Evolutionary conservation across 2,329 filamentous ascomycete species (phyloP).

Genomic region (Botrytis byssoidea): DNA sequence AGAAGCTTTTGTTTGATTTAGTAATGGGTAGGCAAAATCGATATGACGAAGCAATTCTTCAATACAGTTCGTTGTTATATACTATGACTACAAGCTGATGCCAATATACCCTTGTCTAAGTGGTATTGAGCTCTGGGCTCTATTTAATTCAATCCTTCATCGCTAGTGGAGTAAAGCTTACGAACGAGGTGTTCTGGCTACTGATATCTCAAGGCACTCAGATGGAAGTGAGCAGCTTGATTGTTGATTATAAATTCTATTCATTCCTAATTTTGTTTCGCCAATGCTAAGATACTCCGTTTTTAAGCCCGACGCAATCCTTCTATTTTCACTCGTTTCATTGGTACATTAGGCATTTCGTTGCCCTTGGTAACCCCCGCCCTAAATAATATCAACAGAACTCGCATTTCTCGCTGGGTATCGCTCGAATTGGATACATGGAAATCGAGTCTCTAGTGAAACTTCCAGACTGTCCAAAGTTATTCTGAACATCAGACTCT

Average conservation of each 20-base stretch:
- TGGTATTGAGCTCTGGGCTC: background rate
- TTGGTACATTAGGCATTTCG: background rate
- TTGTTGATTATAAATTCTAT: background rate
- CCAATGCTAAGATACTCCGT: background rate
- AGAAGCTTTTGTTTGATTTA: background rate
- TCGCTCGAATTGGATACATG: conserved; percentile 28
- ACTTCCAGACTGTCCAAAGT: conserved; percentile 28
- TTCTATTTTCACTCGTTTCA: background rate
- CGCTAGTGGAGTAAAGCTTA: background rate
- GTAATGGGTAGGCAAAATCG: no score
- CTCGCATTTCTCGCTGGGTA: conserved; percentile 27
- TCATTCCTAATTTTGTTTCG: background rate
- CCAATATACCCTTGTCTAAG: background rate
- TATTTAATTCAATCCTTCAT: background rate
- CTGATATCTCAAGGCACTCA: background rate
- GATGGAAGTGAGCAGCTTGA: background rate
- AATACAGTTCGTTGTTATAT: background rate
- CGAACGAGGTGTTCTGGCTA: background rate
- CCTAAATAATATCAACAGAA: conserved; percentile 26
- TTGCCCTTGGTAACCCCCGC: background rate
- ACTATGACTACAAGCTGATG: background rate
- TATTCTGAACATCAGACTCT: conserved; percentile 28
- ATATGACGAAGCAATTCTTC: background rate
- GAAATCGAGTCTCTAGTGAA: conserved; percentile 17
- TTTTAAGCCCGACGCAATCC: background rate